Evolutionary conservation across 2,329 filamentous ascomycete species (phyloP), one percentile per base, ranked within the genome.

Genomic region (Diaporthe amygdali): DNA sequence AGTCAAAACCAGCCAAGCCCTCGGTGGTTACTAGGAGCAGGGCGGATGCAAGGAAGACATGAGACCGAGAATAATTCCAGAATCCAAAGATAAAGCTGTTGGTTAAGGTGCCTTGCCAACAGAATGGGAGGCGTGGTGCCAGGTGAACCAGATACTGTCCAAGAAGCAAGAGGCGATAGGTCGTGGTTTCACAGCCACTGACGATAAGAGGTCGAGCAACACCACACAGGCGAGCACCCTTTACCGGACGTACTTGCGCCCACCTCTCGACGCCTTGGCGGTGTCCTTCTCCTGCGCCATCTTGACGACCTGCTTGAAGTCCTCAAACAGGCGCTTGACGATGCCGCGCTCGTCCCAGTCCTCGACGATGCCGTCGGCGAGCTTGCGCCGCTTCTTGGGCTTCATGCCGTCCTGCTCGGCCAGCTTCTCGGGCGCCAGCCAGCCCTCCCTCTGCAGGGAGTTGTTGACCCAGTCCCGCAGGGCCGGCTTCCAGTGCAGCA

Each of bases 401-500:
- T 86, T 91, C 88, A 90, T 88, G 69, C 83, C 84, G 70, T 91
- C 90, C 10, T 92, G 85, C 77, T 90, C 84, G 1, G 90, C 82
- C 39, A 94, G 82, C 76, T 90, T 87, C 14, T 86, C 81, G 1
- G 89, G 81, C 0, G 82, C 83, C 73, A 92, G 84, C 74, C 92
- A 86, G 0, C 89, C 90, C 71, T 91, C 85, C 1, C 79, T 79
- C 30, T 85, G 80, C 0, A 96, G 87, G 67, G 88, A 89, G 34
- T 87, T 85, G 30, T 92, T 84, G 0, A 95, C 91, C 87, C 89
- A 93, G 74, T 91, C 87, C 77, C 93, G 91, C n/a, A 96, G 88
- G 55, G 91, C 88, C 72, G 88, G 89, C 70, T 92, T 91, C 94
- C 94, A 95, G 81, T 96, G 94, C 5, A 90, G 86, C 4, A 96